These are phyloP conservation scores for Cucurbita ficifolia DNA, from an alignment of 306 rosid genomes.

Conservation along the genomic window DNA sequence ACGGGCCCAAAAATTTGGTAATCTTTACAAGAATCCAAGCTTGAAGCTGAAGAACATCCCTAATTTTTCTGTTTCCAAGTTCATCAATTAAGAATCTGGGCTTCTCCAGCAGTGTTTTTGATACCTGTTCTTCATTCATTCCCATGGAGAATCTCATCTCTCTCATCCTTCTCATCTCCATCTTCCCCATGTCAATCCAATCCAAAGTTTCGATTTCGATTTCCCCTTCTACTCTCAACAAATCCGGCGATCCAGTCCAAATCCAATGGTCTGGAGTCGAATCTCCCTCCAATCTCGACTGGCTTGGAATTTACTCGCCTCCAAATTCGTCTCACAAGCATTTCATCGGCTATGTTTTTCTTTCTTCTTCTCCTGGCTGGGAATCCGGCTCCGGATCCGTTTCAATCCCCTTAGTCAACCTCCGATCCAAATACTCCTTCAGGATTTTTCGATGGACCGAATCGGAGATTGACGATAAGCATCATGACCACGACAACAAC, in stretches of 20 bases:
- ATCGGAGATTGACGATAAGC: constrained; percentile 42
- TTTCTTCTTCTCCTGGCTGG: constrained; percentile 43
- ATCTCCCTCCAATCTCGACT: constrained; percentile 59
- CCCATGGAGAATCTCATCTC: neutral
- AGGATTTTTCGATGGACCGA: constrained; percentile 69
- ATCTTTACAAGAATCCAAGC: neutral
- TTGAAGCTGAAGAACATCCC: neutral
- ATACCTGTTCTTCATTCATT: neutral
- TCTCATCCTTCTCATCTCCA: neutral
- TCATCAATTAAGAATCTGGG: neutral
- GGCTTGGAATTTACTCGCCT: constrained; percentile 74
- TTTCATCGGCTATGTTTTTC: constrained; percentile 71
- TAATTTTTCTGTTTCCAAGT: neutral
- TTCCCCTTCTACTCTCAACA: constrained; percentile 29
- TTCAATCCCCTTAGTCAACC: constrained; percentile 47
- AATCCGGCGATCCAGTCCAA: constrained; percentile 39
- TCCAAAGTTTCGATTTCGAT: constrained; percentile 28
- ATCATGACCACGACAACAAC: constrained; percentile 56
- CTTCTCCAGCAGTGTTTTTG: neutral
- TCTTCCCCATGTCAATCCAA: constrained; percentile 10
- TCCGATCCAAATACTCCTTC: constrained; percentile 71
- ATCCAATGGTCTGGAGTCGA: constrained; percentile 56
- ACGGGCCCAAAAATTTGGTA: no score
- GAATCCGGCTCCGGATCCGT: constrained; percentile 52
- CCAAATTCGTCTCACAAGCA: constrained; percentile 35